Percentiles rank a stretch among this genome's conserved stretches.
phyloP scores from a whole-genome alignment of 257 asterid genomes.

The Gardenia jasminoides region DNA sequence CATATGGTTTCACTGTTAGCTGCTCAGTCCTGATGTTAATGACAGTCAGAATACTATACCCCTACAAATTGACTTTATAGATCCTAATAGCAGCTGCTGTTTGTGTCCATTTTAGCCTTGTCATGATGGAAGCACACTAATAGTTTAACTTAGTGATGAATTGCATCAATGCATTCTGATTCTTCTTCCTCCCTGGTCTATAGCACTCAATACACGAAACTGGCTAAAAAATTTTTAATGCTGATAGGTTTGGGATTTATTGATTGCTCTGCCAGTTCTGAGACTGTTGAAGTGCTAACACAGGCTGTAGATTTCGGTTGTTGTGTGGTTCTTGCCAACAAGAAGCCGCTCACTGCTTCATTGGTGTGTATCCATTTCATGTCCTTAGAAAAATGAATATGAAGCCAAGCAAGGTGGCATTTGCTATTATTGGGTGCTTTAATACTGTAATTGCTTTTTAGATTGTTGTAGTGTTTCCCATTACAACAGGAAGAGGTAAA shows the following conservation, averaged over 20 bases:
- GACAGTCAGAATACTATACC: background rate
- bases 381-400: background rate
- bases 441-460: background rate
- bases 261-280: constrained; percentile 96
- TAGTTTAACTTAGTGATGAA: background rate
- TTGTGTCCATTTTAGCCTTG: background rate
- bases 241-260: constrained; percentile 66
- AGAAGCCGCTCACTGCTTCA: constrained; percentile 82
- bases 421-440: background rate
- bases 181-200: background rate
- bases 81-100: background rate
- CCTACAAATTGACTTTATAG: background rate
- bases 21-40: background rate
- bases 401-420: background rate
- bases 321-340: constrained; percentile 87
- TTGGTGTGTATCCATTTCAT: constrained; percentile 43
- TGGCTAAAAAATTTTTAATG: constrained; percentile 11
- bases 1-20: background rate
- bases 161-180: background rate
- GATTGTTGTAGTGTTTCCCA: background rate
- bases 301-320: constrained; percentile 54
- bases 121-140: background rate
- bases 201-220: background rate
- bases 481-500: background rate
- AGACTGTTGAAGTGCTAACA: constrained; percentile 56